Base-by-base conservation (phyloP, 1,284 basidiomycete genomes). In the Fomitopsis palustris region DNA sequence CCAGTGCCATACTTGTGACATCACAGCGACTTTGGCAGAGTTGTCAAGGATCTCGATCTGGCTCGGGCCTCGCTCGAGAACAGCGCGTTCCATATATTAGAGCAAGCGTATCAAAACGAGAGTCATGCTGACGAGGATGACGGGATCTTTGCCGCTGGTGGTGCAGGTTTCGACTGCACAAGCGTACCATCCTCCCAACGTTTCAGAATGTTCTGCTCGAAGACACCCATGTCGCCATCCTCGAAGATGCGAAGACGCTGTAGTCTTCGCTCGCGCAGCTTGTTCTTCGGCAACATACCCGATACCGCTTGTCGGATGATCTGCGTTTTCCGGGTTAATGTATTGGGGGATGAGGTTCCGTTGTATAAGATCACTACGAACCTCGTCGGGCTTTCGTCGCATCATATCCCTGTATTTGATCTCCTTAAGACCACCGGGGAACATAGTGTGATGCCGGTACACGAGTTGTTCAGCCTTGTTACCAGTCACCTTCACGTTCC, bases 231-330 rank as follows among this genome's bases (percentile, higher is more conserved):
- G 62, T 88, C 82, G 45, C 86, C 77, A 17, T 84, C 89, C 38
- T 90, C 84, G 70, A 95, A 97, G 66, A 98, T 90, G 64, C 91
- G 88, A 53, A 98, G 79, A 56, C 95, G 80, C 62, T 91, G 92
- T 42, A 98, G 76, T 52, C 95, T 82, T 54, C 90, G 82, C 58
- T 96, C 91, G 29, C 95, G 86, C 62, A 96, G 83, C 64, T 90
- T 95, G 80, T 98, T 98, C 76, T 98, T 98, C 31, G 95, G 95
- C 61, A 98, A 79, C 95, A 98, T 98, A 62, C 95, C 93, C 9
- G 95, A 92, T 4, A 98, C 95, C 8, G 96, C 96, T 65, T 93
- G 86, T n/a, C 92, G 87, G 61, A 98, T 93, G 66, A 97, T 93
- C 95, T 97, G 69, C n/a, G 35, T 19, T 42, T 29, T 33, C 4